Base-by-base conservation (phyloP, 1,284 basidiomycete species). In the Ceraceosorus guamensis region DNA sequence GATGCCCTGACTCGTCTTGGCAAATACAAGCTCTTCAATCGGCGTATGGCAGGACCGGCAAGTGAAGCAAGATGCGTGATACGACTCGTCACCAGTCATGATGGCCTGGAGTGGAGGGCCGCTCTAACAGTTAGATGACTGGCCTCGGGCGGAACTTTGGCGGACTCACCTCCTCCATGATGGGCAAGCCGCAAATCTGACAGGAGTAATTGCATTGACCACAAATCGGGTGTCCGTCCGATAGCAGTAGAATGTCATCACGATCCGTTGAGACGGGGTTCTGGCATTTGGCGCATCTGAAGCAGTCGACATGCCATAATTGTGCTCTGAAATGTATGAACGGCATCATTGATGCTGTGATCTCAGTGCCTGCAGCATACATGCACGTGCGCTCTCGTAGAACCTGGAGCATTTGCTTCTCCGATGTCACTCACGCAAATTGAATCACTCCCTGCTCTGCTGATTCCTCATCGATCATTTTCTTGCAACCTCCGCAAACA, bases 11-110 rank as follows among this genome's bases (percentile, higher is more conserved):
- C 86, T 89, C 0, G 95, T 98, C 81, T 97, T 98, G 55, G 93
- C 95, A 70, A 97, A 98, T 56, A 97, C 90, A 52, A 98, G 84
- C 76, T 98, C 93, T 77, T 97, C 92, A 68, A 98, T 98, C 58
- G 89, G 84, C 73, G 87, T 87, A 75, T 86, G 85, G 80, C 93
- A 98, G 41, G 91, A 87, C 68, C 91, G 87, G 79, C 93, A 98
- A 67, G 91, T 92, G 82, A 98, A 98, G 80, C 93, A 98, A 67
- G 92, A 88, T 2, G 93, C 92, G 77, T 98, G 93, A 72, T 97
- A 98, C 0, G 91, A 91, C 77, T 97, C 93, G 78, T 98, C 91
- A 56, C 93, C 53, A 11, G 93, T 93, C 88, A 97, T 95, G 78
- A 97, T 96, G 14, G 92, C 92, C 76, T 96, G 91, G 79, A 96